Conservation (phyloP, 2,329 filamentous ascomycete genomes). For the Botrytis byssoidea region DNA sequence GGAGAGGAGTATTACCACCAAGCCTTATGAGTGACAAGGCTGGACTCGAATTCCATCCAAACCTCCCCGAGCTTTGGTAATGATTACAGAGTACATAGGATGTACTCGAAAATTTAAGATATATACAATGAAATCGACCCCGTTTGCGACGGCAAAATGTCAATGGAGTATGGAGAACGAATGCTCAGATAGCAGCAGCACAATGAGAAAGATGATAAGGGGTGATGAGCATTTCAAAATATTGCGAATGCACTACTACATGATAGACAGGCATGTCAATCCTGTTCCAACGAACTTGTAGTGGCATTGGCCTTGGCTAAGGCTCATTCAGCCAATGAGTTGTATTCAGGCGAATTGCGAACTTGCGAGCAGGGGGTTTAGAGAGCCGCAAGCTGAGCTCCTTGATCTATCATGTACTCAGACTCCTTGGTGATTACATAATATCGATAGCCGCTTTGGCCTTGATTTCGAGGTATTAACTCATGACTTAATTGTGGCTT, state of each 20-base stretch:
- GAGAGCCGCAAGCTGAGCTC: background rate
- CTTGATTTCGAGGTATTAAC: background rate
- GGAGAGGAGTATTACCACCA: background rate
- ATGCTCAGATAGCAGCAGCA: background rate
- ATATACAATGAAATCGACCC: background rate
- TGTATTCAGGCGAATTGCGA: background rate
- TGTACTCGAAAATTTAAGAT: no score
- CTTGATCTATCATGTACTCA: background rate
- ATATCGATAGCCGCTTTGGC: background rate
- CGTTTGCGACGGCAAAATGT: background rate
- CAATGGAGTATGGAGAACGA: background rate
- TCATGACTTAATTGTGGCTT: no score
- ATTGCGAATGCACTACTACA: slow-evolving; percentile 1
- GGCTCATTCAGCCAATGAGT: background rate
- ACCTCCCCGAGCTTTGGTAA: background rate
- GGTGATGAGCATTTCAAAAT: background rate
- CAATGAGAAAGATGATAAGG: background rate
- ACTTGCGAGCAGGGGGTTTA: slow-evolving; percentile 8
- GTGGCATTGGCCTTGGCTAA: background rate
- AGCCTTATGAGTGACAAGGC: background rate
- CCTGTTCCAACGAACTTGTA: background rate
- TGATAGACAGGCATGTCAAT: slow-evolving; percentile 1
- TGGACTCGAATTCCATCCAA: background rate
- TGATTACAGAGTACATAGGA: background rate
- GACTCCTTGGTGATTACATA: background rate